Evolutionary conservation across 202 grass and related monocot genomes (phyloP), one percentile per base, ranked within the genome.

Genomic region (Setaria italica): DNA sequence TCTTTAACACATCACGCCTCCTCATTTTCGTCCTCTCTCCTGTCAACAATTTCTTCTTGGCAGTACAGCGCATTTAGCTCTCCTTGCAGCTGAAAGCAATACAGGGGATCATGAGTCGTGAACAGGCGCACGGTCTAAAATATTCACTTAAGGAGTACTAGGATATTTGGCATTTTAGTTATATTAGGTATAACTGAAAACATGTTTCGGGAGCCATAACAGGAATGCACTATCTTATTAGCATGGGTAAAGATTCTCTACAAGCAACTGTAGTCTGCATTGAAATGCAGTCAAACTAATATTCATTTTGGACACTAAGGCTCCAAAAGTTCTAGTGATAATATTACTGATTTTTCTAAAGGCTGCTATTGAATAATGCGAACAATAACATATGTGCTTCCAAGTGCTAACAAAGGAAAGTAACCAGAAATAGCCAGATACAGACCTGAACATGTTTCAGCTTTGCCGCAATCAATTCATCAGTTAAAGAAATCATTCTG

Each of bases 401-500:
- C 17, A 35, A 47, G 25, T 59, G 50, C 56, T 9, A 62, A 29
- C 33, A 19, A 55, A 58, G 8, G 59, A 47, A n/a, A 70, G 4
- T 77, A 58, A 53, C 42, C 5, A 79, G 48, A 80, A 70, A 82
- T 67, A 47, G 33, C 30, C 33, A 62, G 20, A 79, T 83, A 90
- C 89, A 77, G 9, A 91, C 94, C 91, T 97, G 67, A 85, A 90
- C 86, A 89, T 96, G 91, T 34, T 91, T 94, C 62, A 95, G 67
- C 77, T 95, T 99, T 85, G 91, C 74, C 11, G 76, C 55, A 53
- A 91, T 95, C 82, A 99, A 65, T 73, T 99, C 96, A 35, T 99
- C 96, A 12, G 86, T 94, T 83, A 95, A 88, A 70, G 50, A 80
- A 85, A 95, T 90, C 90, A 99, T 99, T 73, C 93, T 99, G 93